phyloP scores from a whole-genome alignment of 176 grass and related monocot species.

The Hsuehochloa calcarea region DNA sequence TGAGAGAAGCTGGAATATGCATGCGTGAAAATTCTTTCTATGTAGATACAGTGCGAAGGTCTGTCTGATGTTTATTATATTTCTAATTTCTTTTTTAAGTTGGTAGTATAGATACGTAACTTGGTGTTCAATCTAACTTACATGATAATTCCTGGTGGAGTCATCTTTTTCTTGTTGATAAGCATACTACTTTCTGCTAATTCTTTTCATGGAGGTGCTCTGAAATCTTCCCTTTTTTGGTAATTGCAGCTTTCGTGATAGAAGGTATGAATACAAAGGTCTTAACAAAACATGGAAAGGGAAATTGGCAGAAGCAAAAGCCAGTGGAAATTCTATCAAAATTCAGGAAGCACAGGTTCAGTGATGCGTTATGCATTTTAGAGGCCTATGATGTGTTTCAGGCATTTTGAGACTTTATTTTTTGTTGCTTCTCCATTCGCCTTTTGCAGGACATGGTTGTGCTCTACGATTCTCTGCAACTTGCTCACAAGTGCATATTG shows the following conservation, averaged over 20 bases:
- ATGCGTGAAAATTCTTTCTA: constrained; percentile 99
- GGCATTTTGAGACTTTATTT: constrained; percentile 25
- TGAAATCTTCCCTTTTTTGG: constrained; percentile 39
- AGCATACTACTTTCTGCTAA: constrained; percentile 17
- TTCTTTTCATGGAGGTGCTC: constrained; percentile 15
- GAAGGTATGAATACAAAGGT: constrained; percentile 98
- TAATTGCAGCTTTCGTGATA: constrained; percentile 88
- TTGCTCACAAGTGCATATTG: constrained; percentile 98
- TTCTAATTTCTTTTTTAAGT: background rate
- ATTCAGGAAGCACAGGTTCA: constrained; percentile 98
- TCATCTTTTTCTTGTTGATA: background rate
- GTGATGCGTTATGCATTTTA: constrained; percentile 8
- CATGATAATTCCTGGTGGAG: constrained; percentile 9
- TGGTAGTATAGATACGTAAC: constrained; percentile 3
- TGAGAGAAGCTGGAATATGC: constrained; percentile 97
- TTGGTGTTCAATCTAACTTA: constrained; percentile 7
- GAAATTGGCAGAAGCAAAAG: constrained; percentile 82
- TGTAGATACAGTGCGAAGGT: constrained; percentile 96
- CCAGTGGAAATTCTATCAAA: constrained; percentile 82
- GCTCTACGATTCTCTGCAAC: constrained; percentile 95
- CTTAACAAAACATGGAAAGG: constrained; percentile 99
- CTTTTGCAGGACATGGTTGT: constrained; percentile 96
- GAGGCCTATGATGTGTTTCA: constrained; percentile 2
- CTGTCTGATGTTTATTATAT: constrained; percentile 20
- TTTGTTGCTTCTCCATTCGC: constrained; percentile 20